Evolutionary conservation across 108 stramenopile genomes (phyloP), one percentile per base, ranked within the genome.

Genomic region (Asterionellopsis glacialis): DNA sequence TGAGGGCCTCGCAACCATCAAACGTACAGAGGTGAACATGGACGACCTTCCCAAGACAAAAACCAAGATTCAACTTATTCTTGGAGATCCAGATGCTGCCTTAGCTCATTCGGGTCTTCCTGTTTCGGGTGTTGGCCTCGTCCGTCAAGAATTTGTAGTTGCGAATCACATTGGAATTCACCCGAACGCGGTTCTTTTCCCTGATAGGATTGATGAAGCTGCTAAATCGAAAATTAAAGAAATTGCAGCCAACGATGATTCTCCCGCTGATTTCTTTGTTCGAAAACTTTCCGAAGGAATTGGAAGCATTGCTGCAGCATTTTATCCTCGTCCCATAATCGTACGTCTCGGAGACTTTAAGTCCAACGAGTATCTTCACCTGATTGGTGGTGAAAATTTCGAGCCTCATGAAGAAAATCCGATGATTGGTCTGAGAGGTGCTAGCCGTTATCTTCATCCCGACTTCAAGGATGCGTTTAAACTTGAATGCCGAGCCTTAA

Each of bases 341-440:
- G 72, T 77, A 26, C 62, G 76, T 13, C 21, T 77, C 33, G 57
- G 65, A n/a, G 76, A 77, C 55, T 77, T 77, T 52, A 77, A 77
- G 42, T 53, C 68, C 0, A 77, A 77, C 39, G 76, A 77, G 51
- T 77, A 77, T 48, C 47, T 57, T 13, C 59, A 55, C 12, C 38
- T 77, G 61, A 51, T 77, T 33, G 76, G 76, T 40, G 76, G 76
- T 12, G 63, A 61, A 40, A 45, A 62, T 28, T 77, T 77, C 51
- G 76, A 77, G 41, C 76, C 76, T 24, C 55, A 70, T 7, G 76
- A 77, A 52, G 76, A 77, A 45, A 77, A 77, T 40, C 76, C 76
- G 0, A 77, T 74, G 76, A 69, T 77, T 41, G 76, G 76, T 11
- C 41, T 77, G 0, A 22, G 76, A 6, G 76, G 76, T 14, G 68